Conservation (phyloP, 192 early-diverging fungal species). For the Gaertneriomyces sp. region DNA sequence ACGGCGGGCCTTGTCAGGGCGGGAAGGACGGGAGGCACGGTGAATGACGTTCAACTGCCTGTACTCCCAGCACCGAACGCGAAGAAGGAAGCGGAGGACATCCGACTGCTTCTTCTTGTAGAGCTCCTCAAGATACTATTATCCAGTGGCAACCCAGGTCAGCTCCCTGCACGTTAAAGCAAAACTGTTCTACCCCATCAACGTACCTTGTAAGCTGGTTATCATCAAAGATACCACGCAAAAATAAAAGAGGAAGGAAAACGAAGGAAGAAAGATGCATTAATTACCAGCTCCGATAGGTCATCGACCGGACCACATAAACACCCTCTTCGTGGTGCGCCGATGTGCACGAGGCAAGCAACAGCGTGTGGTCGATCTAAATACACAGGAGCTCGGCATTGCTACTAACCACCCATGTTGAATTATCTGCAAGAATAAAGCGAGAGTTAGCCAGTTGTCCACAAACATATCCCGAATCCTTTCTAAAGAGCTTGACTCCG, state of each 20-base stretch:
- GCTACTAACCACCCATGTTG: constrained; percentile 36
- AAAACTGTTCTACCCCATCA: not conserved
- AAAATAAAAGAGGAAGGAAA: not conserved
- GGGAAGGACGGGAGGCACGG: constrained; percentile 96
- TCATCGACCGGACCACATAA: constrained; percentile 34
- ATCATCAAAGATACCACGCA: not conserved
- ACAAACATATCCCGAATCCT: too few relatives aligned
- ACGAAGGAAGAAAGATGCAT: constrained; percentile 10
- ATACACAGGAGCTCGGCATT: constrained; percentile 8
- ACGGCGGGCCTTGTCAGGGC: constrained; percentile 98
- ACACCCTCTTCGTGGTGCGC: constrained; percentile 27
- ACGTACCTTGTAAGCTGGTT: constrained; percentile 29
- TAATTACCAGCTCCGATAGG: constrained; percentile 17
- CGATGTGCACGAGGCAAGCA: not conserved
- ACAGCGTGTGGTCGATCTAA: constrained; percentile 31
- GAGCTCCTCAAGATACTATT: constrained; percentile 72
- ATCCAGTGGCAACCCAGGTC: not conserved
- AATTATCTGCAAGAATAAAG: constrained; percentile 10
- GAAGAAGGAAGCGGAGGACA: constrained; percentile 97
- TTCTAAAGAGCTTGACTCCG: too few relatives aligned
- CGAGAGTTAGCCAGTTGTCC: too few relatives aligned
- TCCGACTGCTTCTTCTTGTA: constrained; percentile 99
- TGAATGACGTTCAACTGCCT: constrained; percentile 98
- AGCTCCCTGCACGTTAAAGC: not conserved
- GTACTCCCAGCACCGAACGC: constrained; percentile 98